Percentiles rank a stretch among this genome's conserved stretches.
phyloP scores from a whole-genome alignment of 108 stramenopile species.

The Pseudonitzschia multiseries region DNA sequence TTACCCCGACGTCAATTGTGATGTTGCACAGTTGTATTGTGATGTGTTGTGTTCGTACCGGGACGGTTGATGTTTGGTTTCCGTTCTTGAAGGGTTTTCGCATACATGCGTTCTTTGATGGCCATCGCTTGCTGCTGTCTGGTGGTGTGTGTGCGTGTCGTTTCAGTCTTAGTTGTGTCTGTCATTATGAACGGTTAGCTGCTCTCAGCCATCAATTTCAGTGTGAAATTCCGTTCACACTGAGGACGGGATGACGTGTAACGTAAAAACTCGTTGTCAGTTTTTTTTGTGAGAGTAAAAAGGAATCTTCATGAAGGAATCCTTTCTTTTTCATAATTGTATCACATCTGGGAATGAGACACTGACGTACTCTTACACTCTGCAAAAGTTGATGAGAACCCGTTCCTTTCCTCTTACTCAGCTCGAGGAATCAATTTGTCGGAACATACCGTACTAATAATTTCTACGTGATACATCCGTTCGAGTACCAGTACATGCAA shows the following conservation, averaged over 20 bases:
- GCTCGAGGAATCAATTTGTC: not conserved
- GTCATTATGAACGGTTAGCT: slow-evolving; percentile 2
- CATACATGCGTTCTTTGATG: slow-evolving; percentile 12
- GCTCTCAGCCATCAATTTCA: not conserved
- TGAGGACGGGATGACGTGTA: not conserved
- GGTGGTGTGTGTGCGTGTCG: slow-evolving; percentile 4
- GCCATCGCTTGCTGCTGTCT: slow-evolving; percentile 9
- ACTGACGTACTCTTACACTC: slow-evolving; percentile 2
- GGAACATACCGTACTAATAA: not conserved
- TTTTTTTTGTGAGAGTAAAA: not conserved
- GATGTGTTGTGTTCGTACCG: not conserved
- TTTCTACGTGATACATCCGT: not conserved
- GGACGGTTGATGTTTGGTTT: slow-evolving; percentile 3
- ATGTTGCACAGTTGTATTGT: not conserved
- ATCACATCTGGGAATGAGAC: not conserved
- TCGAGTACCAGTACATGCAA: no score
- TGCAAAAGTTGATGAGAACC: not conserved
- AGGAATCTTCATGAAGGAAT: slow-evolving; percentile 1
- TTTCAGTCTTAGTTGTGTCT: slow-evolving; percentile 7
- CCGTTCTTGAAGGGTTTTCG: slow-evolving; percentile 10
- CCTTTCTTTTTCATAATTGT: not conserved
- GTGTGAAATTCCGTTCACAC: not conserved
- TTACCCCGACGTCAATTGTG: slow-evolving; percentile 3
- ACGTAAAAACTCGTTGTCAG: not conserved
- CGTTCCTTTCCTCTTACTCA: slow-evolving; percentile 11